Evolutionary conservation across 179 eudicot genomes (phyloP), one percentile per base, ranked within the genome.

Genomic region (Gypsophila paniculata): DNA sequence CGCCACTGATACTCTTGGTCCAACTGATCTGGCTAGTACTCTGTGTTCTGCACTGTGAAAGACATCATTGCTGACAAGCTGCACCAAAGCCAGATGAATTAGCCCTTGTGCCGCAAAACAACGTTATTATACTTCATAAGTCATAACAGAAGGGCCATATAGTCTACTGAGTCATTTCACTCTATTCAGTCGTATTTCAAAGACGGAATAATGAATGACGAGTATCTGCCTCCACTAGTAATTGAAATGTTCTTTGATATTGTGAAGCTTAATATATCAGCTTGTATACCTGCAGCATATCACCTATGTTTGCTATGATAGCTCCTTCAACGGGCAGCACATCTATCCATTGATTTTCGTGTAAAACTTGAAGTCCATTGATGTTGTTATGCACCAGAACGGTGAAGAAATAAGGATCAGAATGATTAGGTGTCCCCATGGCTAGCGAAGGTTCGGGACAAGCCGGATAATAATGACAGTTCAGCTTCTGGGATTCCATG

Each of bases 11-110:
- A 68, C 8, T 52, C 71, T 68, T 0, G 71, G 71, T 32, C 71
- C 71, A 17, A 68, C 18, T 51, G 71, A 17, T 13, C 59, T 29
- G 8, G 71, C 60, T 49, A 68, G 42, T 25, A 68, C 71, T 57
- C 71, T 68, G 44, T 68, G 71, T n/a, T 68, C 71, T 68, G 71
- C 71, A 26, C 71, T 68, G 60, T 68, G 71, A 19, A 68, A 68
- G 19, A 49, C 17, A n/a, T 68, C 71, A 8, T 68, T 68, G 71
- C 71, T 68, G 42, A 68, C 71, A 15, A 68, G 25, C 71, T 68
- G 70, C 70, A 2, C 32, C n/a, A 66, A 22, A 46, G 8, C 19
- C 55, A 44, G n/a, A 65, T 22, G 25, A 6, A 38, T 58, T 58
- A 58, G 61, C 22, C 61, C n/a, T n/a, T n/a, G 10, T 51, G 54